Evolutionary conservation across 495 filamentous ascomycete genomes (phyloP), one percentile per base, ranked within the genome.

Genomic region (Acidiella bohemica): DNA sequence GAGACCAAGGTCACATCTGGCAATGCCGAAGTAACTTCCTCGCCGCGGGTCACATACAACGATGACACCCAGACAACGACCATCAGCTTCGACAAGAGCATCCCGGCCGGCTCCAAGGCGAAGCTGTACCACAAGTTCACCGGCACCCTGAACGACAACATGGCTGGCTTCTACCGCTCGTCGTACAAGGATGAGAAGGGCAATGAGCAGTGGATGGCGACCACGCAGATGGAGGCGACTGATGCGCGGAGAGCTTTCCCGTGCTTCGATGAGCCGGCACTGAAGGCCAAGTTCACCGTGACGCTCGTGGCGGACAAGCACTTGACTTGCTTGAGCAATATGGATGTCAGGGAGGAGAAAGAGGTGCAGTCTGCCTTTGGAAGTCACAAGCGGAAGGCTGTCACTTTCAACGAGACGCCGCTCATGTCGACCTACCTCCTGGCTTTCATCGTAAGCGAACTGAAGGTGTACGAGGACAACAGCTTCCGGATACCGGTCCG

Each of bases 211-310:
- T 69, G 77, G 50, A 53, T 84, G 57, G 80, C 79, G 24, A 82
- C 81, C 8, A 78, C 76, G n/a, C 80, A 85, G 67, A 81, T 85
- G 77, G 80, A 85, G 59, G 71, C 80, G 26, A 85, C 80, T 23
- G 80, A 84, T 60, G 80, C 79, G 24, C 63, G 79, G 46, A 68
- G 78, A 40, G 76, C 79, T 7, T 80, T 83, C 59, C 80, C 80
- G 7, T 82, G 80, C 58, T 84, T 82, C 55, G 80, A 85, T 56
- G 80, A 85, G 58, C 80, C 80, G 11, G 70, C 75, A 39, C 64
- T 84, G 37, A 85, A 85, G 59, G 74, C 80, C 33, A 68, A 67
- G 39, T 85, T 81, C 57, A 78, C 76, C 23, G 65, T 84, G 43
- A 84, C 80, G 2, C 65, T 85, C 29, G 71, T 84, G 43, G 76